These are phyloP conservation scores for Lactarius deliciosus DNA, from an alignment of 768 basidiomycete genomes.

Conservation along the genomic window DNA sequence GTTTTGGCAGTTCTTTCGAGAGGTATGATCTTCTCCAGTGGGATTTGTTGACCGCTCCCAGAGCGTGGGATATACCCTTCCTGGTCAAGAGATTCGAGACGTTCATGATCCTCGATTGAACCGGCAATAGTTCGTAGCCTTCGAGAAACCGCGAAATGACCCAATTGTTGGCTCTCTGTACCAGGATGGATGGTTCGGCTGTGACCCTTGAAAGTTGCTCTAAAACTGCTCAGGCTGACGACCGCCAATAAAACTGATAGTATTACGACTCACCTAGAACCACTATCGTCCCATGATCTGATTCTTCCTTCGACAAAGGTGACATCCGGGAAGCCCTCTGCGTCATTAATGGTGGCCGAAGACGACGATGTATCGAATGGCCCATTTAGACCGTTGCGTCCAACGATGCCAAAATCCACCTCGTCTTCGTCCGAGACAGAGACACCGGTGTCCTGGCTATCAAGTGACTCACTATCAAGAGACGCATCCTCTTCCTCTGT, in stretches of 20 bases:
- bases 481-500: background rate
- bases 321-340: constrained; percentile 16
- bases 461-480: constrained; percentile 40
- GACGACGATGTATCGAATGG: constrained; percentile 18
- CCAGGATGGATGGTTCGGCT: constrained; percentile 8
- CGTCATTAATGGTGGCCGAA: constrained; percentile 26
- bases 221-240: constrained; percentile 10
- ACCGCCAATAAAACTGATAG: background rate
- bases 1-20: background rate
- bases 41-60: background rate
- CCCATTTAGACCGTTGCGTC: constrained; percentile 35
- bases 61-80: background rate
- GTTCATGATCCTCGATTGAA: constrained; percentile 12
- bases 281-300: constrained; percentile 5
- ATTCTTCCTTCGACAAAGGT: constrained; percentile 21
- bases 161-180: background rate
- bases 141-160: constrained; percentile 9
- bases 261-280: constrained; percentile 11
- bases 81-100: constrained; percentile 2
- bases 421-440: constrained; percentile 35
- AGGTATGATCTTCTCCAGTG: background rate
- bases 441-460: constrained; percentile 44
- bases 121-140: constrained; percentile 10
- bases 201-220: constrained; percentile 5
- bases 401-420: constrained; percentile 53